Conservation (phyloP, 1,139 yeast genomes). For the Kodamaea fungicola region DNA sequence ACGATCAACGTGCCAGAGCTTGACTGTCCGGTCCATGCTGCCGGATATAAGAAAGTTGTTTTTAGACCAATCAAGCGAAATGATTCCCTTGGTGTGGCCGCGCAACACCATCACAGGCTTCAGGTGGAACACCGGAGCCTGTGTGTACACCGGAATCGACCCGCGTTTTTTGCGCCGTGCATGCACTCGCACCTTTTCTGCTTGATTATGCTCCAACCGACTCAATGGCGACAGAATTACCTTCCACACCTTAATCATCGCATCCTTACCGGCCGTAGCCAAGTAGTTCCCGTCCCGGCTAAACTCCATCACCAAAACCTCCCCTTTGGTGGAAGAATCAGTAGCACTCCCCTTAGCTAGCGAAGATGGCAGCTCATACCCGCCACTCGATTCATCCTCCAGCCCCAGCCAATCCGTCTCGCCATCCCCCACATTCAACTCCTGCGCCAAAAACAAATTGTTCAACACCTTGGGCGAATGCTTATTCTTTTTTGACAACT, state of each 20-base stretch:
- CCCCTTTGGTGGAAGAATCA: conserved; percentile 23
- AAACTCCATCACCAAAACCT: conserved; percentile 72
- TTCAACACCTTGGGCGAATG: conserved; percentile 45
- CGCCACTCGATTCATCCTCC: background rate
- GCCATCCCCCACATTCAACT: conserved; percentile 36
- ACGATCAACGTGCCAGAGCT: conserved; percentile 81
- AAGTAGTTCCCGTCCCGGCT: conserved; percentile 75
- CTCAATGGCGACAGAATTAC: conserved; percentile 71
- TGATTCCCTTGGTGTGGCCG: conserved; percentile 69
- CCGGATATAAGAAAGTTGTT: conserved; percentile 78
- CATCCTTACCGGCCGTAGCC: conserved; percentile 82
- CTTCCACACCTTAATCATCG: conserved; percentile 69
- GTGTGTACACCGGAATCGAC: conserved; percentile 21
- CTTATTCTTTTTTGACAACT: conserved; percentile 42
- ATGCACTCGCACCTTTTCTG: conserved; percentile 4
- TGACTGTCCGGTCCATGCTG: conserved; percentile 82
- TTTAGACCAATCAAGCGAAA: conserved; percentile 84
- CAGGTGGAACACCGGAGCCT: conserved; percentile 82
- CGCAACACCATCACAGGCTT: conserved; percentile 56
- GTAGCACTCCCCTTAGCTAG: background rate
- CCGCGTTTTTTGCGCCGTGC: conserved; percentile 2
- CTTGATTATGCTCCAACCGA: conserved; percentile 40
- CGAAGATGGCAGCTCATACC: background rate
- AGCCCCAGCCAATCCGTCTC: background rate
- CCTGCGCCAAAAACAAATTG: conserved; percentile 77